phyloP scores from a whole-genome alignment of 2,329 filamentous ascomycete genomes.

The Curvularia hawaiiensis region DNA sequence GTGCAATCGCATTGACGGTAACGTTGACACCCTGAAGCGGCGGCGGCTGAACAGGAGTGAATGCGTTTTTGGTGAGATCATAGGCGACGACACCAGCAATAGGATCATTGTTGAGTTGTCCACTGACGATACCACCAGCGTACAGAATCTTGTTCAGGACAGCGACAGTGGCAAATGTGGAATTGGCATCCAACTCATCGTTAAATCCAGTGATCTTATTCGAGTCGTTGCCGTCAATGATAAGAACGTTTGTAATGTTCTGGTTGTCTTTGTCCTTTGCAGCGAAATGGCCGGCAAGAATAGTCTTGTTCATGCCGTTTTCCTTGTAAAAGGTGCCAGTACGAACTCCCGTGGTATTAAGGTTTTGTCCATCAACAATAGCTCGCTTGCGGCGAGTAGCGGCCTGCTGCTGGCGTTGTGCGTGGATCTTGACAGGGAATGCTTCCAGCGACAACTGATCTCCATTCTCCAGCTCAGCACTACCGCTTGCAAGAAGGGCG shows the following conservation, averaged over 20 bases:
- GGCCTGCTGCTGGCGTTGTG: constrained; percentile 33
- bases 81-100: constrained; percentile 81
- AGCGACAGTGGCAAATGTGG: constrained; percentile 74
- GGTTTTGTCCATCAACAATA: constrained; percentile 50
- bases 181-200: constrained; percentile 69
- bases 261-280: constrained; percentile 71
- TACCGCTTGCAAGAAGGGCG: constrained; percentile 73
- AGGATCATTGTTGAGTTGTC: constrained; percentile 65
- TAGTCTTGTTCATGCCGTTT: constrained; percentile 76
- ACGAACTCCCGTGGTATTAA: constrained; percentile 69
- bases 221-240: constrained; percentile 77
- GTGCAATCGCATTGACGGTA: constrained; percentile 76
- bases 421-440: constrained; percentile 48
- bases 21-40: constrained; percentile 71
- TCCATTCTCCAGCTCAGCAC: constrained; percentile 63
- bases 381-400: constrained; percentile 48
- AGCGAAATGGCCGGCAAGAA: constrained; percentile 86
- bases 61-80: constrained; percentile 69
- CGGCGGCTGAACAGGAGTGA: constrained; percentile 72
- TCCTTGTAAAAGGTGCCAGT: constrained; percentile 78
- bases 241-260: constrained; percentile 76
- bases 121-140: constrained; percentile 80
- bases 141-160: constrained; percentile 63
- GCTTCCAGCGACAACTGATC: constrained; percentile 48
- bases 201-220: constrained; percentile 72